A percentile compares a stretch with the other conserved stretches of the same genome.
Evolutionary conservation across 768 basidiomycete genomes (phyloP).

Genomic region (Austroboletus festivus): DNA sequence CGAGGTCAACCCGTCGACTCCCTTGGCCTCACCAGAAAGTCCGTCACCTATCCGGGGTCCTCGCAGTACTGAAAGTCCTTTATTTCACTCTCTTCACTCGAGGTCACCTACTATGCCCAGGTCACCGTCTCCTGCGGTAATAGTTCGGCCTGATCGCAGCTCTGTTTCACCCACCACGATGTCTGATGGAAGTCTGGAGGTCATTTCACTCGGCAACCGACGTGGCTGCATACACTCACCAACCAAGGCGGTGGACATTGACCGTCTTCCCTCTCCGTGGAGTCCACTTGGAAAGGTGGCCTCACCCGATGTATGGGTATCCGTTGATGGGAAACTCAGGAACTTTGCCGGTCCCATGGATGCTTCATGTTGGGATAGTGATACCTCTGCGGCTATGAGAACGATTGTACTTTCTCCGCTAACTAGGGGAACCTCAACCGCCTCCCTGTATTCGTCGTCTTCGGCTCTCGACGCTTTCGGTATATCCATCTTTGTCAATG

Average conservation of each 20-base stretch:
- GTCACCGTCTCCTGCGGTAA: constrained; percentile 12
- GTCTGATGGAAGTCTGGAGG: constrained; percentile 23
- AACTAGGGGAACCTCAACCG: constrained; percentile 1
- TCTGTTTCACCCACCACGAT: constrained; percentile 20
- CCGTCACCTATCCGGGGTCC: constrained; percentile 5
- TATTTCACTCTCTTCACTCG: constrained; percentile 9
- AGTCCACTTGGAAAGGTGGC: constrained; percentile 18
- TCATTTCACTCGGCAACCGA: constrained; percentile 21
- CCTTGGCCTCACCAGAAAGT: constrained; percentile 1
- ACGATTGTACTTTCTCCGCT: background rate
- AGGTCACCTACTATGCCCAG: constrained; percentile 8
- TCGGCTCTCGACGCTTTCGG: constrained; percentile 19
- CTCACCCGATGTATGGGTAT: constrained; percentile 21
- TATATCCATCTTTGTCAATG: constrained; percentile 14
- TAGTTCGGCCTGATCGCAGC: constrained; percentile 22
- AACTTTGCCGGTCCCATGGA: constrained; percentile 19
- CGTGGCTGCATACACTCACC: constrained; percentile 10
- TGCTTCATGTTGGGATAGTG: too few relatives aligned
- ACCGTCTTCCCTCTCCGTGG: constrained; percentile 30
- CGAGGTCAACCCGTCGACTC: background rate
- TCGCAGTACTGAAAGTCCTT: background rate
- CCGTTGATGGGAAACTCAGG: constrained; percentile 18
- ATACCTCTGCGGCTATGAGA: background rate
- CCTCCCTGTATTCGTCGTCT: constrained; percentile 13
- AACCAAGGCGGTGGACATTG: background rate